Evolutionary conservation across 2,329 filamentous ascomycete species (phyloP).

Genomic region (Moelleriella libera): DNA sequence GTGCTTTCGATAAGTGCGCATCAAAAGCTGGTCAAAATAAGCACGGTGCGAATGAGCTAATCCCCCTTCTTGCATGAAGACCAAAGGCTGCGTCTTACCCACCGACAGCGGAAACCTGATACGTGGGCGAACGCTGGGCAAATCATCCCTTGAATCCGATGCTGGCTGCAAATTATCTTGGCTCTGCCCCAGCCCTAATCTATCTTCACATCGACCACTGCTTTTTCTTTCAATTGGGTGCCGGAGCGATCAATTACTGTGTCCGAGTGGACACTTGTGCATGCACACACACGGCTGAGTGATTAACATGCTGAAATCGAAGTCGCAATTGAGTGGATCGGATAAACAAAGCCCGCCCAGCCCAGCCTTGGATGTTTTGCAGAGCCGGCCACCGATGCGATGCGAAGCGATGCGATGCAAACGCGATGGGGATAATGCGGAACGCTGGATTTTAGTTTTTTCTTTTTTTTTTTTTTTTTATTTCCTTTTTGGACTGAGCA

Average conservation of each 20-base stretch:
- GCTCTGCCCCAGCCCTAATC: neutral
- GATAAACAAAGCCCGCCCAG: neutral
- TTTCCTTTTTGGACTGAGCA: too few species aligned
- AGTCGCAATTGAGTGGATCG: neutral
- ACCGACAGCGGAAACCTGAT: neutral
- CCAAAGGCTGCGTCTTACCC: neutral
- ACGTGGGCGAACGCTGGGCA: neutral
- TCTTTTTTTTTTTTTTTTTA: too few species aligned
- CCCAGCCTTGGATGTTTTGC: too few species aligned
- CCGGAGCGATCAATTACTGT: too few species aligned
- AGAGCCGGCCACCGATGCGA: too few species aligned
- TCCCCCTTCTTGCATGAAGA: neutral
- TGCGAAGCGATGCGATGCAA: too few species aligned
- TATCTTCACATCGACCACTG: neutral
- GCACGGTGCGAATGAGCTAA: neutral
- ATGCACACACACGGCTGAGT: neutral
- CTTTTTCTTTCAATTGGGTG: too few species aligned
- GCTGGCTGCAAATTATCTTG: too few species aligned
- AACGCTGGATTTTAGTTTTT: too few species aligned
- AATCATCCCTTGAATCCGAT: too few species aligned
- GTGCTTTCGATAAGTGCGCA: neutral
- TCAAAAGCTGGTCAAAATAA: neutral
- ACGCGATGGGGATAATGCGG: neutral
- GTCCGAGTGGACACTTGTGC: too few species aligned
- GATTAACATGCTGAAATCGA: neutral